These are phyloP conservation scores for Metarhizium album DNA, from an alignment of 2,329 filamentous ascomycete species.

Conservation along the genomic window DNA sequence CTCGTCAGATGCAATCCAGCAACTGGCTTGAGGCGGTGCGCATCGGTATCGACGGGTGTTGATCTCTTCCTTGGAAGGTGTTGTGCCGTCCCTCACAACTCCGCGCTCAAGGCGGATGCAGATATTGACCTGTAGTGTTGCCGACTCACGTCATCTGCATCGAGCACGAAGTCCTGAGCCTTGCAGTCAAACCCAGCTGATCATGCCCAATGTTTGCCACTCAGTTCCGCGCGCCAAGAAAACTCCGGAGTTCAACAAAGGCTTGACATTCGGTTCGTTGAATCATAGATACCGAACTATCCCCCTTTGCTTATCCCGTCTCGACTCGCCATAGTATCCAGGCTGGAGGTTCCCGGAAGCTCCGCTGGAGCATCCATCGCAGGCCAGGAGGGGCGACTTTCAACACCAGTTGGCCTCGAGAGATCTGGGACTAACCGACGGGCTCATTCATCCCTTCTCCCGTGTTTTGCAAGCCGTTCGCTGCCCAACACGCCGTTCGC, in stretches of 20 bases:
- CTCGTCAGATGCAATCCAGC: background rate
- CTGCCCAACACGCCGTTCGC: background rate
- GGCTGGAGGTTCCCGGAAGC: background rate
- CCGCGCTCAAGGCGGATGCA: background rate
- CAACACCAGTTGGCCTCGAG: background rate
- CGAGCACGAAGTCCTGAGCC: background rate
- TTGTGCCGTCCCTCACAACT: background rate
- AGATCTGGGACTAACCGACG: no score
- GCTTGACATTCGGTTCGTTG: background rate
- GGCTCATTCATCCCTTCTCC: background rate
- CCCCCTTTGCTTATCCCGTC: background rate
- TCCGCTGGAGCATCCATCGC: background rate
- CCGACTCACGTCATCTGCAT: background rate
- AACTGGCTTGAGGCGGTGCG: no score
- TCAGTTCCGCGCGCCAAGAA: background rate
- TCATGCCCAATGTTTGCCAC: background rate
- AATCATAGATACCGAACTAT: background rate
- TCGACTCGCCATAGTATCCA: background rate
- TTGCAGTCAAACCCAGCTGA: background rate
- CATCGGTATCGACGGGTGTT: background rate
- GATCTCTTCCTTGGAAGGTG: background rate
- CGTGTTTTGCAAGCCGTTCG: background rate
- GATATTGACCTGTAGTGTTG: background rate
- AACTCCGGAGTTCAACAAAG: background rate
- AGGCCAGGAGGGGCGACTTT: background rate